phyloP scores from a whole-genome alignment of 805 yeast genomes.

The Isabelozyma gotoi region DNA sequence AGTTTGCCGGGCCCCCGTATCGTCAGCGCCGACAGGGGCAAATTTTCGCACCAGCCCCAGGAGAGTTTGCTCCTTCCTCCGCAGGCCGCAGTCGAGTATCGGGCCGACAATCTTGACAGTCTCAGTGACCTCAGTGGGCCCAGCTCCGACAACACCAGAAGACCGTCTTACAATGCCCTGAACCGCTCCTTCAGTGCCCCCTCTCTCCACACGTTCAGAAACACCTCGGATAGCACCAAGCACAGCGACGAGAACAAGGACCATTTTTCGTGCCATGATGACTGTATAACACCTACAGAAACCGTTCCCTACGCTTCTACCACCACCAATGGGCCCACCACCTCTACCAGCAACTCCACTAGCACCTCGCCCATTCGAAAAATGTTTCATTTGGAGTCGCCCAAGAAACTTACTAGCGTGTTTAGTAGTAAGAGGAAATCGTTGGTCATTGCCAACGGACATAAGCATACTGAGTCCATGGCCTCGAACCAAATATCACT shows the following conservation, averaged over 20 bases:
- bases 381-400: constrained; percentile 27
- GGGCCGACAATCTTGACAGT: constrained; percentile 25
- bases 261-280: too few relatives aligned
- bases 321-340: too few relatives aligned
- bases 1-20: constrained; percentile 15
- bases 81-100: constrained; percentile 8
- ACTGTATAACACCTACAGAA: constrained; percentile 11
- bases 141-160: constrained; percentile 2
- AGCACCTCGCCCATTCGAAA: constrained; percentile 33
- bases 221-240: constrained; percentile 8
- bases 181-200: constrained; percentile 38
- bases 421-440: constrained; percentile 13
- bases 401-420: constrained; percentile 22
- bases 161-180: constrained; percentile 14
- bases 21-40: constrained; percentile 15
- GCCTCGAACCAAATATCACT: constrained; percentile 25
- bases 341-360: too few relatives aligned
- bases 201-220: constrained; percentile 38
- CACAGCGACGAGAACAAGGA: neutral
- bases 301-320: too few relatives aligned
- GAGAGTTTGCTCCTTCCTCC: constrained; percentile 4
- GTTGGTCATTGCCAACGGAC: constrained; percentile 6
- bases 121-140: constrained; percentile 21
- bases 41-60: constrained; percentile 5
- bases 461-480: constrained; percentile 27